A percentile compares a stretch with the other conserved stretches of the same genome.
These are phyloP conservation scores for Psilocybe tampanensis DNA, from an alignment of 768 basidiomycete genomes.

Conservation along the genomic window DNA sequence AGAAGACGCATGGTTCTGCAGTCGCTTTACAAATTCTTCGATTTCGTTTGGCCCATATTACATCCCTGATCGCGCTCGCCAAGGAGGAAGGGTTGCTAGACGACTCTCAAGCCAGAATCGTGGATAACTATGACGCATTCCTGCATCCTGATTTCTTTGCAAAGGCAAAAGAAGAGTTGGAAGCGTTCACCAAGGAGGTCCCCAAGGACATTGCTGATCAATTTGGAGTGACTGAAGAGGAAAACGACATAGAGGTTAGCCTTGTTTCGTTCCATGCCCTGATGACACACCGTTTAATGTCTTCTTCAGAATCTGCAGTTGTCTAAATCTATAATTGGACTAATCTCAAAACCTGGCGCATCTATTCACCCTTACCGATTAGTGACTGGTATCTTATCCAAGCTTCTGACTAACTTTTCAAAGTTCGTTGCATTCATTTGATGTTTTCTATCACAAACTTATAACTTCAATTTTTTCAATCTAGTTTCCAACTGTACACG, in stretches of 20 bases:
- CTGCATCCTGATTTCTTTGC: constrained; percentile 42
- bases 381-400: constrained; percentile 58
- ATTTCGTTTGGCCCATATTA: constrained; percentile 63
- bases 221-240: constrained; percentile 34
- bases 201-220: constrained; percentile 43
- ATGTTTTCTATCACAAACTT: not conserved
- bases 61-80: constrained; percentile 49
- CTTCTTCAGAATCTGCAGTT: constrained; percentile 50
- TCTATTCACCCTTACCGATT: constrained; percentile 73
- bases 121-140: constrained; percentile 62
- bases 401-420: constrained; percentile 50
- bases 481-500: constrained; percentile 60
- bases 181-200: constrained; percentile 49
- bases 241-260: constrained; percentile 31
- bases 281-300: not conserved
- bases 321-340: constrained; percentile 46
- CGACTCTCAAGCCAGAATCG: constrained; percentile 57
- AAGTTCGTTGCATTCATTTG: constrained; percentile 36
- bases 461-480: not conserved
- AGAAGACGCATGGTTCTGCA: constrained; percentile 44
- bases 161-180: constrained; percentile 45
- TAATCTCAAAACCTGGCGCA: constrained; percentile 55
- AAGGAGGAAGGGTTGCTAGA: constrained; percentile 54
- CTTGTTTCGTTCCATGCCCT: too few relatives aligned
- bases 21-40: constrained; percentile 55